phyloP scores from a whole-genome alignment of 345 rosid genomes.

The Eucalyptus fibrosa region DNA sequence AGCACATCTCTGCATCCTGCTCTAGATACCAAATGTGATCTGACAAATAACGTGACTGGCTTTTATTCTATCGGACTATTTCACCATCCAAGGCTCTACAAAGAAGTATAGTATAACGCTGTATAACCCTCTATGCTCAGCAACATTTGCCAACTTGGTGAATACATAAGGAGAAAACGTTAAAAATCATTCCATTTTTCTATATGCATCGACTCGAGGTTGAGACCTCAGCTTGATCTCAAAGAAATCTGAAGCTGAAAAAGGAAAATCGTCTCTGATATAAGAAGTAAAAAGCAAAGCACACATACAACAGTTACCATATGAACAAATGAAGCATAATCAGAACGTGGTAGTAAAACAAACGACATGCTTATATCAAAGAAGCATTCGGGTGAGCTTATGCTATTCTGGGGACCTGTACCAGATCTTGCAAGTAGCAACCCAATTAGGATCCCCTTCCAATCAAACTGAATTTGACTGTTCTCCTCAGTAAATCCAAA shows the following conservation, averaged over 20 bases:
- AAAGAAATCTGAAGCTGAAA: not conserved
- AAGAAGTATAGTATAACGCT: slow-evolving; percentile 3
- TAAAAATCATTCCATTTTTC: not conserved
- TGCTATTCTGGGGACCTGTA: not conserved
- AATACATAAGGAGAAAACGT: not conserved
- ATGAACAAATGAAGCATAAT: slow-evolving; percentile 42
- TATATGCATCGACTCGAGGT: not conserved
- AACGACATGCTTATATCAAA: slow-evolving; percentile 34
- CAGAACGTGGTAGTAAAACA: slow-evolving; percentile 16
- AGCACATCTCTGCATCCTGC: not conserved
- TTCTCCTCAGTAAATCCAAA: not conserved
- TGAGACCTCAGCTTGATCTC: not conserved
- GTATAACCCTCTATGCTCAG: not conserved
- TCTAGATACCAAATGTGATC: not conserved
- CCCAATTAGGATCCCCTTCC: not conserved
- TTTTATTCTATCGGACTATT: not conserved
- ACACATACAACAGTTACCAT: slow-evolving; percentile 24
- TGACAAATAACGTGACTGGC: not conserved
- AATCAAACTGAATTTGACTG: not conserved
- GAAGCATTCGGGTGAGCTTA: slow-evolving; percentile 33
- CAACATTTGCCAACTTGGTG: not conserved
- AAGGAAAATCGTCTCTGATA: slow-evolving; percentile 8
- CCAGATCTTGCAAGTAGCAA: not conserved
- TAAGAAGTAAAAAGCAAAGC: slow-evolving; percentile 13
- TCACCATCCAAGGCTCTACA: not conserved